Evolutionary conservation across 805 yeast genomes (phyloP).

Genomic region (Hagleromyces aurorensis): DNA sequence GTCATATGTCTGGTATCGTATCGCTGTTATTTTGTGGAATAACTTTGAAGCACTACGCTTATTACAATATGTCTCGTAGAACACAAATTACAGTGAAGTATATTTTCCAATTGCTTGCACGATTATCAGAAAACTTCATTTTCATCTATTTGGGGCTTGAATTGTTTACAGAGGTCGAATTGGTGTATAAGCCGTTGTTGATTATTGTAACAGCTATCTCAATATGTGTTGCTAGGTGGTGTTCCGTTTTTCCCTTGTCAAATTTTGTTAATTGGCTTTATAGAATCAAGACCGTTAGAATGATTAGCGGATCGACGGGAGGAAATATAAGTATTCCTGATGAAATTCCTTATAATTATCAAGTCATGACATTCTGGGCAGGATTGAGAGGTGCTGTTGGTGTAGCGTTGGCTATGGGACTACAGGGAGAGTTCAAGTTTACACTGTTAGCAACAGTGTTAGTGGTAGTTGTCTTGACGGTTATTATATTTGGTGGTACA

Average conservation of each 20-base stretch:
- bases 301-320: conserved; percentile 32
- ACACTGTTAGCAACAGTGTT: conserved; percentile 88
- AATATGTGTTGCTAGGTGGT: conserved; percentile 93
- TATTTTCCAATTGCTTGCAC: conserved; percentile 88
- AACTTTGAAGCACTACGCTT: conserved; percentile 93
- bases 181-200: conserved; percentile 87
- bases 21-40: conserved; percentile 93
- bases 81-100: conserved; percentile 95
- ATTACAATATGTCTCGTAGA: conserved; percentile 93
- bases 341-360: conserved; percentile 91
- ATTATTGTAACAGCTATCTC: conserved; percentile 86
- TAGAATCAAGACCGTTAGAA: conserved; percentile 45
- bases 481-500: conserved; percentile 94
- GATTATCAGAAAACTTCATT: conserved; percentile 91
- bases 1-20: conserved; percentile 98
- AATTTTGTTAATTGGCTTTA: conserved; percentile 73
- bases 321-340: conserved; percentile 45
- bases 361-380: conserved; percentile 99
- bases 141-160: conserved; percentile 93
- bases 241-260: conserved; percentile 93
- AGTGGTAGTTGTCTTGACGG: conserved; percentile 94
- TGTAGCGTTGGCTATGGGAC: conserved; percentile 95
- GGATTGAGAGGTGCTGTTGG: conserved; percentile 99
- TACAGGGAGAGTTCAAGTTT: conserved; percentile 88
- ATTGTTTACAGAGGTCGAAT: conserved; percentile 89